Percentiles rank a stretch among this genome's conserved stretches.
These are phyloP conservation scores for Epichloe uncinata DNA, from an alignment of 2,329 filamentous ascomycete genomes.

Conservation along the genomic window DNA sequence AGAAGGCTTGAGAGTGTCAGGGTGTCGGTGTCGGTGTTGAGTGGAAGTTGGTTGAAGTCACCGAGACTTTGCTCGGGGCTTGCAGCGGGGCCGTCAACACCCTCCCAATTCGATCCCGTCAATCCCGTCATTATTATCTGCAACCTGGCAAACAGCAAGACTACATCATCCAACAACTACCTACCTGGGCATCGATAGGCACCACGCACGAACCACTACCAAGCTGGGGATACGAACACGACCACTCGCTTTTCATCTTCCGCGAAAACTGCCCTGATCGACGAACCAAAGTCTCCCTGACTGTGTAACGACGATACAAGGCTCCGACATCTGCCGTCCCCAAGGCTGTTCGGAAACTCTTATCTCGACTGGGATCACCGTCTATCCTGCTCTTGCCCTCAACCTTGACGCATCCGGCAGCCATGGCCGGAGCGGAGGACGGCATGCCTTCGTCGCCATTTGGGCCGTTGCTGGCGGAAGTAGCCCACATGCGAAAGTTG, in stretches of 20 bases:
- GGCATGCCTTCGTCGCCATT: conserved; percentile 32
- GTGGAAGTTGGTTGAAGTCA: conserved; percentile 6
- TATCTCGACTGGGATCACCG: neutral
- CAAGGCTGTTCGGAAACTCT: neutral
- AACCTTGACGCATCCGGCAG: neutral
- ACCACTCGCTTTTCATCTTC: neutral
- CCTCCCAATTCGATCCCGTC: no score
- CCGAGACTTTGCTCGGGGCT: neutral
- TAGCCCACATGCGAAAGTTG: conserved; percentile 56
- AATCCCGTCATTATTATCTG: no score
- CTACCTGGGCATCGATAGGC: conserved; percentile 2
- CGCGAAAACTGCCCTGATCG: neutral
- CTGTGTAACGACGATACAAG: no score
- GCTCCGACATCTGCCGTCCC: neutral
- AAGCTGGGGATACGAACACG: neutral
- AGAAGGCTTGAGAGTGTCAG: neutral
- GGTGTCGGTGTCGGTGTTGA: neutral
- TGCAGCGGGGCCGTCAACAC: neutral
- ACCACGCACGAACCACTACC: neutral
- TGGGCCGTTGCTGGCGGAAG: conserved; percentile 53
- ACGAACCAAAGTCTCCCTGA: no score
- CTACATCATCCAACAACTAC: neutral
- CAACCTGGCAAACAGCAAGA: neutral
- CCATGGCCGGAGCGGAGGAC: conserved; percentile 23
- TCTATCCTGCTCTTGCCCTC: neutral